These are phyloP conservation scores for Ustilago nuda DNA, from an alignment of 1,284 basidiomycete species.

Conservation along the genomic window DNA sequence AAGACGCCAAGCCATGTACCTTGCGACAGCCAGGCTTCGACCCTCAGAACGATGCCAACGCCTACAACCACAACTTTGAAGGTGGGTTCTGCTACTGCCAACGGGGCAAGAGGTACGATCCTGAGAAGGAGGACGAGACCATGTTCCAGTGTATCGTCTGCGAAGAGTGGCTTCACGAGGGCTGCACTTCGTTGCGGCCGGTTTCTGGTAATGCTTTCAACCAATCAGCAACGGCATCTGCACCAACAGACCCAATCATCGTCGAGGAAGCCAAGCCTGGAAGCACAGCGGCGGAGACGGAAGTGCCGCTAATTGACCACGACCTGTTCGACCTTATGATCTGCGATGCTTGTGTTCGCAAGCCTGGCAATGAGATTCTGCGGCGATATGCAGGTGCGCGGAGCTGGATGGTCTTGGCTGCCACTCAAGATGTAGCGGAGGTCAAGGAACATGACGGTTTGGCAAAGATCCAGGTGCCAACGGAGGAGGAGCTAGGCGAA, in stretches of 20 bases:
- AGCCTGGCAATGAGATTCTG: constrained; percentile 41
- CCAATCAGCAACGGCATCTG: neutral
- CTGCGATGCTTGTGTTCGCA: constrained; percentile 63
- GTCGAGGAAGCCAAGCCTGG: neutral
- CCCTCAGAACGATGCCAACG: constrained; percentile 60
- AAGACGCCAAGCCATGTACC: constrained; percentile 46
- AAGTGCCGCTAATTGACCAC: constrained; percentile 54
- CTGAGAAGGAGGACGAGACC: constrained; percentile 69
- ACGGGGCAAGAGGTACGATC: constrained; percentile 68
- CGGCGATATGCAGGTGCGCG: constrained; percentile 54
- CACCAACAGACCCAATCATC: neutral
- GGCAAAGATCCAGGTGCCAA: constrained; percentile 40
- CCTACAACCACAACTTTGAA: constrained; percentile 69
- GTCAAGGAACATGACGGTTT: constrained; percentile 31
- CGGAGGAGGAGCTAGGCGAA: constrained; percentile 31
- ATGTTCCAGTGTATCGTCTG: constrained; percentile 70
- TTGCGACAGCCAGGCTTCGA: constrained; percentile 57
- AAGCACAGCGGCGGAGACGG: constrained; percentile 11
- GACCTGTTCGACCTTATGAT: constrained; percentile 64
- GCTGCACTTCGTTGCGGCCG: constrained; percentile 61
- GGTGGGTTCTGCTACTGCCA: constrained; percentile 70
- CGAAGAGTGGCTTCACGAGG: constrained; percentile 71
- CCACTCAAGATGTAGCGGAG: constrained; percentile 16
- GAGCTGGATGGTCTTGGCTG: constrained; percentile 56
- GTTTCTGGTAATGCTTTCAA: neutral